Conservation (phyloP, 2,329 filamentous ascomycete species). For the Fusarium liriodendri region DNA sequence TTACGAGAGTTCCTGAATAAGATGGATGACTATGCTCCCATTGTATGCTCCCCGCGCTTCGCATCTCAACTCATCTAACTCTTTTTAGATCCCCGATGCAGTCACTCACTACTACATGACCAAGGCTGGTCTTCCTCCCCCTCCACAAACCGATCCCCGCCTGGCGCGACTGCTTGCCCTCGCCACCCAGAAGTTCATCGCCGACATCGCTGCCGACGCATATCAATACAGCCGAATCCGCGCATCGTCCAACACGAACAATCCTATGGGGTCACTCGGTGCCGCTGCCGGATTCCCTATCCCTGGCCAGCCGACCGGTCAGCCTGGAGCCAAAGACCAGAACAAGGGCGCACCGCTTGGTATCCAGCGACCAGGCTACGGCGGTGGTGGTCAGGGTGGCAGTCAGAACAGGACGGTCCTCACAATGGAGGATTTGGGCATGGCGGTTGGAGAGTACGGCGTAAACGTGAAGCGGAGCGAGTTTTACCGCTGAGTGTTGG, state of each 20-base stretch:
- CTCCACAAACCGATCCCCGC: conserved; percentile 88
- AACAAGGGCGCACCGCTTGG: conserved; percentile 72
- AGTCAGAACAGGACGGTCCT: conserved; percentile 92
- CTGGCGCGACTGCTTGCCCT: conserved; percentile 94
- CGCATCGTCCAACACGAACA: conserved; percentile 88
- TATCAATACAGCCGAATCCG: conserved; percentile 98
- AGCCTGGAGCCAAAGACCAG: conserved; percentile 67
- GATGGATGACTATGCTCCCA: conserved; percentile 98
- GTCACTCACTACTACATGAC: conserved; percentile 99
- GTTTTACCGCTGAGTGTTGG: conserved; percentile 79
- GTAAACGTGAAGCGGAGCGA: conserved; percentile 98
- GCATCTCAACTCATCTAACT: conserved; percentile 15
- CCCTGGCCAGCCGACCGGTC: conserved; percentile 70
- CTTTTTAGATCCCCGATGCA: conserved; percentile 83
- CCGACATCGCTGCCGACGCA: conserved; percentile 95
- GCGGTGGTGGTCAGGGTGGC: conserved; percentile 88
- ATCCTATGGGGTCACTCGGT: conserved; percentile 88
- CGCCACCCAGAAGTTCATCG: conserved; percentile 99
- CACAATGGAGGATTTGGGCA: conserved; percentile 98
- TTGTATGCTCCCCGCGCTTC: conserved; percentile 68
- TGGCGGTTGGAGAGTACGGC: conserved; percentile 97
- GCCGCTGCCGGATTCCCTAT: conserved; percentile 77
- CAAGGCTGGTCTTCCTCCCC: conserved; percentile 91
- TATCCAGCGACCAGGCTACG: conserved; percentile 82
- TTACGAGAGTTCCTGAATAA: conserved; percentile 92